Conservation (phyloP, 2,329 filamentous ascomycete genomes). For the Pseudocercospora vitis region DNA sequence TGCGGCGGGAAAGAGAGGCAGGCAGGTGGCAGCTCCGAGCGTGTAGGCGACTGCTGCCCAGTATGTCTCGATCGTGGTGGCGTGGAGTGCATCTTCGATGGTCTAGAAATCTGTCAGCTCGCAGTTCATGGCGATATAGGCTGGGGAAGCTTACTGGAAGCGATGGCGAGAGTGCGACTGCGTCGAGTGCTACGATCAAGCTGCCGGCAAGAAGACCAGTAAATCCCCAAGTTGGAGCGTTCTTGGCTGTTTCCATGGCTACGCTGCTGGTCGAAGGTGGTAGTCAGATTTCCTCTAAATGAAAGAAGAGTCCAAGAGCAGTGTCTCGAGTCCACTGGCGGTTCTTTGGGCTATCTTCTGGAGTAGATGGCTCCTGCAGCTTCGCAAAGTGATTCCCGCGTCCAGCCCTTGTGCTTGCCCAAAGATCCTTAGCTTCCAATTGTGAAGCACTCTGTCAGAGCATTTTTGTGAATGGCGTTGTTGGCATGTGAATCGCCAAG, state of each 20-base stretch:
- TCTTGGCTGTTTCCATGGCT: not conserved
- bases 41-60: constrained; percentile 46
- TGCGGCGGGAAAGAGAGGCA: constrained; percentile 43
- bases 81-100: constrained; percentile 15
- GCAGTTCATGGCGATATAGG: not conserved
- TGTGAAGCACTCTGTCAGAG: too few relatives aligned
- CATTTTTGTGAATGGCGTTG: too few relatives aligned
- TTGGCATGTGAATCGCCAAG: too few relatives aligned
- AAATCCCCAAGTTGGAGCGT: constrained; percentile 3
- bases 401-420: too few relatives aligned
- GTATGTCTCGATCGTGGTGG: constrained; percentile 39
- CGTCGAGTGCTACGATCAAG: constrained; percentile 11
- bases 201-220: constrained; percentile 7
- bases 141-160: constrained; percentile 3
- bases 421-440: too few relatives aligned
- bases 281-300: too few relatives aligned
- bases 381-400: too few relatives aligned
- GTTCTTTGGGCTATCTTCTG: too few relatives aligned
- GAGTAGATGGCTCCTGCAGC: too few relatives aligned
- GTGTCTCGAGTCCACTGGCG: too few relatives aligned
- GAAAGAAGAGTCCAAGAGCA: too few relatives aligned
- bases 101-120: not conserved
- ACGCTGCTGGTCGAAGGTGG: too few relatives aligned
- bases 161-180: constrained; percentile 6
- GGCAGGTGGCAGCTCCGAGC: constrained; percentile 44